These are phyloP conservation scores for Russula vinacea DNA, from an alignment of 768 basidiomycete genomes.

Conservation along the genomic window DNA sequence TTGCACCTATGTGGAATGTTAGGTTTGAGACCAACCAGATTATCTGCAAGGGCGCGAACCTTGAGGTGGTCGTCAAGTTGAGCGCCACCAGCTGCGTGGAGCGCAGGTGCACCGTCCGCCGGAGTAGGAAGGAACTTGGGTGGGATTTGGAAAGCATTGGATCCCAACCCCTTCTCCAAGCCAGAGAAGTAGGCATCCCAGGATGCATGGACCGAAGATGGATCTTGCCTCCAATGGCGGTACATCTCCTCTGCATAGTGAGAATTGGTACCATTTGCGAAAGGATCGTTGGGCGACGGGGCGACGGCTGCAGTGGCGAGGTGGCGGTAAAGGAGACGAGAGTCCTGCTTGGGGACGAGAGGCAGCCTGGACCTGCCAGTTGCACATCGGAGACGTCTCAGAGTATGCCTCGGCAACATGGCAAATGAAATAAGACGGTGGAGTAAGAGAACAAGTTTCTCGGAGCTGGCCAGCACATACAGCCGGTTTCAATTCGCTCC, in stretches of 20 bases:
- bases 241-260: constrained; percentile 99
- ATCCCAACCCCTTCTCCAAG: constrained; percentile 82
- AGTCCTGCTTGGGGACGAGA: constrained; percentile 27
- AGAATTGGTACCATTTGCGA: constrained; percentile 91
- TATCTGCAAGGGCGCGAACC: constrained; percentile 44
- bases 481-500: not conserved
- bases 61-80: constrained; percentile 94
- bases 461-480: constrained; percentile 14
- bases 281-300: constrained; percentile 77
- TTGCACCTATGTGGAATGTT: constrained; percentile 65
- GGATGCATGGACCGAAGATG: constrained; percentile 85
- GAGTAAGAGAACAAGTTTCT: not conserved
- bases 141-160: constrained; percentile 81
- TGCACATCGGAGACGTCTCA: constrained; percentile 38
- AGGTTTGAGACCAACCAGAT: constrained; percentile 5
- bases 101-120: constrained; percentile 74
- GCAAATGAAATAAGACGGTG: not conserved
- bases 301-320: constrained; percentile 48
- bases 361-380: constrained; percentile 32
- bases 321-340: constrained; percentile 34
- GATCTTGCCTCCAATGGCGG: constrained; percentile 85
- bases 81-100: constrained; percentile 63
- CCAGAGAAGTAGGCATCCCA: constrained; percentile 95
- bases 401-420: constrained; percentile 42
- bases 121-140: constrained; percentile 69